These are phyloP conservation scores for Cetradonia linearis DNA, from an alignment of 495 filamentous ascomycete species.

Conservation along the genomic window DNA sequence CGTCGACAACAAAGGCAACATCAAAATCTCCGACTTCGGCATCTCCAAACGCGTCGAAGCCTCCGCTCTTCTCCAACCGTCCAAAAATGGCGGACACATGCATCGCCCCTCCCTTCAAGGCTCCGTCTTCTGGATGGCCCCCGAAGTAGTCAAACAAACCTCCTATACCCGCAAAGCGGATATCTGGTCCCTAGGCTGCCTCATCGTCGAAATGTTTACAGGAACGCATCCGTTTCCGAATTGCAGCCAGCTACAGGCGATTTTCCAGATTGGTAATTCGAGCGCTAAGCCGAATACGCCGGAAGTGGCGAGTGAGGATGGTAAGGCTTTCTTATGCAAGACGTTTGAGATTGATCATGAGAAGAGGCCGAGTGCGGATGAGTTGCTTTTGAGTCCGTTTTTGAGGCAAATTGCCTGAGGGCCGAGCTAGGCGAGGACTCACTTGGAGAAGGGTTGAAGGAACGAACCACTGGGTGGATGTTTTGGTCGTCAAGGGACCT, in stretches of 20 bases:
- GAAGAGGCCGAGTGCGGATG: constrained; percentile 81
- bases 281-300: constrained; percentile 85
- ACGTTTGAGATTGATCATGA: constrained; percentile 96
- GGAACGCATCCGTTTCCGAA: constrained; percentile 94
- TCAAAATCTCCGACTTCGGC: constrained; percentile 99
- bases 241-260: constrained; percentile 92
- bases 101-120: constrained; percentile 90
- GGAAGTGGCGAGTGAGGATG: constrained; percentile 73
- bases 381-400: constrained; percentile 73
- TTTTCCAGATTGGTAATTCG: constrained; percentile 91
- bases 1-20: constrained; percentile 96
- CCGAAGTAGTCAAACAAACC: constrained; percentile 95
- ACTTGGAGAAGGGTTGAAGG: too few species aligned
- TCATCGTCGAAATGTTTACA: constrained; percentile 99
- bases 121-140: constrained; percentile 99
- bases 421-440: too few species aligned
- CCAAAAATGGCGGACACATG: constrained; percentile 49
- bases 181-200: constrained; percentile 94
- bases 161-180: constrained; percentile 99
- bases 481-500: not conserved
- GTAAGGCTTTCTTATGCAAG: constrained; percentile 70
- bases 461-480: not conserved
- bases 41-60: constrained; percentile 96
- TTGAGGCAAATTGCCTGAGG: constrained; percentile 52
- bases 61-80: constrained; percentile 49